Evolutionary conservation across 495 filamentous ascomycete genomes (phyloP).

Genomic region (Penicillium angulare): DNA sequence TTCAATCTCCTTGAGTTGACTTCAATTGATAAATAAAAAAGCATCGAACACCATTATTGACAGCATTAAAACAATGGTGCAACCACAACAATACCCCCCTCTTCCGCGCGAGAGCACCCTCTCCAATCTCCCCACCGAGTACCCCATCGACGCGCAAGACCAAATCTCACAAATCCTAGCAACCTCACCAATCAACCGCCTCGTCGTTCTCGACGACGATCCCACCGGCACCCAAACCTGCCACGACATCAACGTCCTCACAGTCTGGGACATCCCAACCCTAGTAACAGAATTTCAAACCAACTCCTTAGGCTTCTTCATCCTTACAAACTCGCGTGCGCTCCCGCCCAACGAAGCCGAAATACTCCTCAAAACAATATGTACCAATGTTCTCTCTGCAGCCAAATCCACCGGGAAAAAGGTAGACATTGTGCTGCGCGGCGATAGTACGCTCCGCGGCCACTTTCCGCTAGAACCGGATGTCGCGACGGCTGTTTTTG

Average conservation of each 20-base stretch:
- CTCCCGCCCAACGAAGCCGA: conserved; percentile 43
- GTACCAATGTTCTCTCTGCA: conserved; percentile 41
- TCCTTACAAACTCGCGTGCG: conserved; percentile 56
- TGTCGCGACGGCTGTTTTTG: conserved; percentile 46
- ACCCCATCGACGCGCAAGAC: conserved; percentile 31
- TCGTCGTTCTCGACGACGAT: conserved; percentile 56
- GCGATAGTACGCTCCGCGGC: conserved; percentile 53
- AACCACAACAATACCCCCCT: conserved; percentile 21
- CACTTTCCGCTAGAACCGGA: conserved; percentile 54
- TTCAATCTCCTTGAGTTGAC: background rate
- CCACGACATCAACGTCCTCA: conserved; percentile 55
- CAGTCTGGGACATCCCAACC: conserved; percentile 48
- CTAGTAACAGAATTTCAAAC: conserved; percentile 40
- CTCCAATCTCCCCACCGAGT: conserved; percentile 31
- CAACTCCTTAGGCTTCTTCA: conserved; percentile 48
- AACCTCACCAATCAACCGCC: conserved; percentile 30
- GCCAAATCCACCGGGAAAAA: conserved; percentile 32
- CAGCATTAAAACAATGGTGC: conserved; percentile 24
- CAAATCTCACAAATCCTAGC: conserved; percentile 35
- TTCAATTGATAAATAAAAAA: background rate
- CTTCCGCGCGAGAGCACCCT: conserved; percentile 32
- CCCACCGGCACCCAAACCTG: conserved; percentile 58
- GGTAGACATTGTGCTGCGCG: conserved; percentile 52
- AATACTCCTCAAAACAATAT: conserved; percentile 43
- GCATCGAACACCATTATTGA: no score